Evolutionary conservation across 371 early-diverging fungal species (phyloP), one percentile per base, ranked within the genome.

Genomic region (Nosema muscidifuracis): DNA sequence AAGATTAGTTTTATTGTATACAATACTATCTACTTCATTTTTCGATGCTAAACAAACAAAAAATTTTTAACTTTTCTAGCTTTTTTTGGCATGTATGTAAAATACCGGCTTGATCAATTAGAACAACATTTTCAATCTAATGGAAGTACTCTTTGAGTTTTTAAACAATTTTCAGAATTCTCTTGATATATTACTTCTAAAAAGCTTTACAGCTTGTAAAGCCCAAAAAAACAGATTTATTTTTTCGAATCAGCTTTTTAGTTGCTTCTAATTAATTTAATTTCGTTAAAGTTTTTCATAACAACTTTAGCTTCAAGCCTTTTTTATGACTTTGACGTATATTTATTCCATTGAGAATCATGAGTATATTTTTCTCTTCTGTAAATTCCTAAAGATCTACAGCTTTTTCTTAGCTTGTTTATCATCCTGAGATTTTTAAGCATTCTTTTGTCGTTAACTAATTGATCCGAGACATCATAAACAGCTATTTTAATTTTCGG

Each of bases 371-470:
- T 15, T 40, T 40, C 15, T 40, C 40, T 40, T 40, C 15, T 40
- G 40, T 40, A 40, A 15, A 40, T 40, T 15, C 15, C 15, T 40
- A 40, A 40, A 40, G 40, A 40, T 40, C 9, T 40, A 12, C n/a
- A 47, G 20, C 47, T 47, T 47, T 20, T 12, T 47, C n/a, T n/a
- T 47, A n/a, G n/a, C 10, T n/a, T 47, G 4, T 6, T 47, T 47
- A 47, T 10, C 47, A n/a, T n/a, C n/a, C n/a, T 47, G 13, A 4
- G 47, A 47, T 47, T 47, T 47, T 47, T n/a, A 13, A n/a, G 47
- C 47, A 47, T 47, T n/a, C n/a, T 47, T 20, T 47, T 47, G 20
- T 47, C 47, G n/a, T 47, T 10, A 47, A 47, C 47, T 47, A 47
- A 20, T 47, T 47, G 47, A 12, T 47, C 47, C 3, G 47, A 47